phyloP scores from a whole-genome alignment of 257 asterid species.

The Capsicum pubescens region DNA sequence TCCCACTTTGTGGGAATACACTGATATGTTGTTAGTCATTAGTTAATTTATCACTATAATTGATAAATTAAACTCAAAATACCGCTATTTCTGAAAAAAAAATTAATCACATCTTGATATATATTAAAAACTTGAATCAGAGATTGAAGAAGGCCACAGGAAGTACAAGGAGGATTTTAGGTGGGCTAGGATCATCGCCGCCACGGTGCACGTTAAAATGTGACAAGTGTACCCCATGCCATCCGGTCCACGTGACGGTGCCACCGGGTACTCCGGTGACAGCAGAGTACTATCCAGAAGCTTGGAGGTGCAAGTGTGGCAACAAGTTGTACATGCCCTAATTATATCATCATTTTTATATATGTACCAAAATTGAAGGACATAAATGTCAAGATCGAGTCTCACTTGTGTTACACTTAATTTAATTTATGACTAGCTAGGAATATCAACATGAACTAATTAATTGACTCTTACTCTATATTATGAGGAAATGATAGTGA shows the following conservation, averaged over 20 bases:
- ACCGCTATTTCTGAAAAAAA: not conserved
- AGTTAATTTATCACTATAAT: no score
- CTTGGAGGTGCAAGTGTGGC: constrained; percentile 73
- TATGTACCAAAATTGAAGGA: not conserved
- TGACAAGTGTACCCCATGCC: constrained; percentile 64
- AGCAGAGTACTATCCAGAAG: constrained; percentile 62
- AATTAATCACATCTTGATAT: not conserved
- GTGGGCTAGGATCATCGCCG: constrained; percentile 64
- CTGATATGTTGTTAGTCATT: no score
- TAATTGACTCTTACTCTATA: not conserved
- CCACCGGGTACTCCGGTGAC: constrained; percentile 65
- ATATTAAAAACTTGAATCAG: constrained; percentile 29
- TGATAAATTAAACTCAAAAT: no score
- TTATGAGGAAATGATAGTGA: constrained; percentile 5
- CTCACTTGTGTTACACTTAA: not conserved
- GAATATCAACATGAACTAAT: constrained; percentile 22
- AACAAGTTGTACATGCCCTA: constrained; percentile 60
- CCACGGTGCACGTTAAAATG: constrained; percentile 65
- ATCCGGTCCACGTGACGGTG: constrained; percentile 63
- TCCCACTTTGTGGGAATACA: no score
- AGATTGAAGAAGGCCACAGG: not conserved
- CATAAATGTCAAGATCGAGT: not conserved
- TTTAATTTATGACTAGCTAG: not conserved
- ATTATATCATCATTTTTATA: not conserved
- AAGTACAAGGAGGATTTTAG: constrained; percentile 51